Evolutionary conservation across 768 basidiomycete genomes (phyloP).

Genomic region (Podaxis rugospora): DNA sequence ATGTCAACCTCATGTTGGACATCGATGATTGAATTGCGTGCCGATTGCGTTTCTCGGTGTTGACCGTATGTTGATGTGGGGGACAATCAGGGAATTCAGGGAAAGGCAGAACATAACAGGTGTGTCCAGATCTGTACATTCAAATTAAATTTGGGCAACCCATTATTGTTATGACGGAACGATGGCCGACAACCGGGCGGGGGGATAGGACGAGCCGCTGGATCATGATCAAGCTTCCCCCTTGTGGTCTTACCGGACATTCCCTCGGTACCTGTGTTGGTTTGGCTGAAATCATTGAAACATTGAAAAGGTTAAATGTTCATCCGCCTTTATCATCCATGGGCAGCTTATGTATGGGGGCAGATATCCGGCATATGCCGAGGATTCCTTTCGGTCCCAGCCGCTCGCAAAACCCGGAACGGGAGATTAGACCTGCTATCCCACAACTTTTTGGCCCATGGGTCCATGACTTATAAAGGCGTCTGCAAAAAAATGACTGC

Average conservation of each 20-base stretch:
- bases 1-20: not conserved
- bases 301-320: slow-evolving; percentile 7
- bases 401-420: slow-evolving; percentile 6
- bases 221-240: slow-evolving; percentile 6
- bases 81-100: not conserved
- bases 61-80: not conserved
- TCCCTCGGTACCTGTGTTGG: slow-evolving; percentile 18
- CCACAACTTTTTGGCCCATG: slow-evolving; percentile 16
- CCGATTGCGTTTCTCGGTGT: slow-evolving; percentile 6
- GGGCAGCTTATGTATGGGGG: not conserved
- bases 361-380: slow-evolving; percentile 6
- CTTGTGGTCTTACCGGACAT: slow-evolving; percentile 19
- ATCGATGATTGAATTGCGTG: slow-evolving; percentile 8
- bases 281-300: slow-evolving; percentile 1
- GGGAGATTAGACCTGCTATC: slow-evolving; percentile 19
- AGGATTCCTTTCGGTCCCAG: slow-evolving; percentile 15
- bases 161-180: not conserved
- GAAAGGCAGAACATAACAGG: slow-evolving; percentile 1
- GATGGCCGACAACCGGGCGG: not conserved
- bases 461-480: slow-evolving; percentile 32
- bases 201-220: not conserved
- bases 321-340: slow-evolving; percentile 13
- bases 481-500: slow-evolving; percentile 23
- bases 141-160: not conserved
- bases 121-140: not conserved